A percentile compares a stretch with the other conserved stretches of the same genome.
Evolutionary conservation across 192 early-diverging fungal genomes (phyloP).

Genomic region (Dissophora ornata): DNA sequence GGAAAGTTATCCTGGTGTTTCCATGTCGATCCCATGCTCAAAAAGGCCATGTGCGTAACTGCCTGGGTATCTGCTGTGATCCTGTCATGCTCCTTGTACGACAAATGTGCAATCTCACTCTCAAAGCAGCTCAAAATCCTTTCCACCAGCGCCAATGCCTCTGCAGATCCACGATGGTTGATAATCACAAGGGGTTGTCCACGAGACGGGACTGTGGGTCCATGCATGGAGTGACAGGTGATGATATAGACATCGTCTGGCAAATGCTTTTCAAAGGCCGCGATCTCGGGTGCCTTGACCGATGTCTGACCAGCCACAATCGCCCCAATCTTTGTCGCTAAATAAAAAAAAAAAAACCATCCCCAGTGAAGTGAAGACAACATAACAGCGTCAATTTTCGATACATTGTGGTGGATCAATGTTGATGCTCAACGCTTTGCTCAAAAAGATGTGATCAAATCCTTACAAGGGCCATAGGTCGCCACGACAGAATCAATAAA

Average conservation of each 20-base stretch:
- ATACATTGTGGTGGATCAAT: no score
- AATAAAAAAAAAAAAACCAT: no score
- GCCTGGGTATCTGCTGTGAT: conserved; percentile 99
- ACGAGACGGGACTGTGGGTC: conserved; percentile 85
- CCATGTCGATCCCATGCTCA: conserved; percentile 97
- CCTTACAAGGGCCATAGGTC: conserved; percentile 85
- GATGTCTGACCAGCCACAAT: conserved; percentile 96
- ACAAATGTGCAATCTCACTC: conserved; percentile 83
- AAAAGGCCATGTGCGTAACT: conserved; percentile 94
- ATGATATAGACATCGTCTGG: conserved; percentile 95
- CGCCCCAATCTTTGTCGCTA: conserved; percentile 87
- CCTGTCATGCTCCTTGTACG: conserved; percentile 88
- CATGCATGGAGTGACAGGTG: conserved; percentile 95
- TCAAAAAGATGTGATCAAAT: no score
- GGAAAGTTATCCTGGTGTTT: conserved; percentile 83
- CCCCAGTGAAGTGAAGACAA: no score
- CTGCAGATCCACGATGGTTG: conserved; percentile 74
- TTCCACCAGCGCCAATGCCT: conserved; percentile 68
- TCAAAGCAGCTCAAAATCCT: conserved; percentile 79
- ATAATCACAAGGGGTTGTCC: conserved; percentile 90
- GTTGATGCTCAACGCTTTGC: no score
- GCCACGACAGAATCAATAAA: conserved; percentile 83
- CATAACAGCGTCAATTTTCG: no score
- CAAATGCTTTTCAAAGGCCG: conserved; percentile 87
- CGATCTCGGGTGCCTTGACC: conserved; percentile 94